Base-by-base conservation (phyloP, 2,329 filamentous ascomycete species). In the Emergomyces orientalis region DNA sequence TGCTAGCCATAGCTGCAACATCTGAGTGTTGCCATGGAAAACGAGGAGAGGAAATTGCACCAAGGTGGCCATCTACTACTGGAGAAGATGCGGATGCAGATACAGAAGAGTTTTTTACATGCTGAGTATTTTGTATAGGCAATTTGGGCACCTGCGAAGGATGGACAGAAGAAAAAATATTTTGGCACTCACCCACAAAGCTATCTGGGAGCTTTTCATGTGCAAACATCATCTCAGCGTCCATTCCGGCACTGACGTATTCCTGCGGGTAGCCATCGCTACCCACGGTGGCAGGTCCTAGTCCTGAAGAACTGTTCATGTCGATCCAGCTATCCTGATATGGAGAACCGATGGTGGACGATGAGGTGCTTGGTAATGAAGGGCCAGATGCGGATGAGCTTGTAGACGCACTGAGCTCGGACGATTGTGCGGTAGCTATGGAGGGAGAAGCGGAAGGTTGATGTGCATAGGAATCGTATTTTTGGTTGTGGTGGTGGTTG, bases 281-380 rank as follows among this genome's bases (percentile, higher is more conserved):
- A 67, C 82, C 78, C 66, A 89, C 83, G 65, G 90, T 88, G 70
- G 80, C 77, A 37, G 87, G 86, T 67, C 82, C 84, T 62, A 88
- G 78, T 59, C 81, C 83, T 43, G 88, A 76, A 61, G 81, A 81
- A 60, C 82, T 75, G 64, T 77, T 73, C 64, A 79, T 73, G 54
- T 77, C 74, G 67, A 80, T 74, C 84, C 86, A 89, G 64, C 86
- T 83, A 55, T 85, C 79, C 59, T 84, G 80, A 69, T 85, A 84
- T 32, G 87, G 87, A 27, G 87, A 89, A 63, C 86, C 86, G 65
- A 86, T 82, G 61, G 84, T 84, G 9, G 87, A 89, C 0, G 86
- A 88, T 7, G 86, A 79, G 3, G 84, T 84, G 65, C 77, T 79
- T 65, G 74, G 75, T 65, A 78, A 72, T 60, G 87, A 89, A 60